phyloP scores from a whole-genome alignment of 805 yeast species.

The Candida arabinofermentans region DNA sequence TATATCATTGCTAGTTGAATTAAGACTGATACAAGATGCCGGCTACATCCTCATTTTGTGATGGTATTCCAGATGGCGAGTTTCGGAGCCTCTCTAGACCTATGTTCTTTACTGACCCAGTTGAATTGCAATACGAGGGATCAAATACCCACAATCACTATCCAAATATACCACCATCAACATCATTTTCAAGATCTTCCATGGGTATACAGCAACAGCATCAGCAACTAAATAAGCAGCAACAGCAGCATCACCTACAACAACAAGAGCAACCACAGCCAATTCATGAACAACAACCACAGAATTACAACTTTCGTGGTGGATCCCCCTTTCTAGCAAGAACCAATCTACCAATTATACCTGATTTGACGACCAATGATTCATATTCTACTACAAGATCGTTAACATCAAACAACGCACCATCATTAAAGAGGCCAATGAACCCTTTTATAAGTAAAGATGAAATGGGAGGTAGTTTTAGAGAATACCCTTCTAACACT shows the following conservation, averaged over 20 bases:
- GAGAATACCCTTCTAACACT: no score
- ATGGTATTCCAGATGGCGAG: conserved; percentile 6
- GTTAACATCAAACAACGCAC: no score
- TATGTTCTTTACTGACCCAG: conserved; percentile 19
- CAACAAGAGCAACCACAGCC: background rate
- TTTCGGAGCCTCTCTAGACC: conserved; percentile 12
- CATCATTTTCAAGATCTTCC: background rate
- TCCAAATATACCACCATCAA: background rate
- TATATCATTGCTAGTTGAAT: no score
- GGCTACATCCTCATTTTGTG: background rate
- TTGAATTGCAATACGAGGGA: background rate
- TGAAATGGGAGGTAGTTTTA: no score
- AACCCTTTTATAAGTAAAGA: no score
- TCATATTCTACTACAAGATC: no score
- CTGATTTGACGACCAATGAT: no score
- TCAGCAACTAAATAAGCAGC: conserved; percentile 3
- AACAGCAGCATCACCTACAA: background rate
- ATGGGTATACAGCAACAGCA: background rate
- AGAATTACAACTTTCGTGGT: background rate
- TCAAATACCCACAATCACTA: background rate
- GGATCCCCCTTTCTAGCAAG: background rate
- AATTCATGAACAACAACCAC: background rate
- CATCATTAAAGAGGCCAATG: no score
- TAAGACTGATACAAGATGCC: background rate
- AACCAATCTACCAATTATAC: no score